A percentile compares a stretch with the other conserved stretches of the same genome.
Evolutionary conservation across 345 rosid species (phyloP).

Genomic region (Euphorbia lathyris): DNA sequence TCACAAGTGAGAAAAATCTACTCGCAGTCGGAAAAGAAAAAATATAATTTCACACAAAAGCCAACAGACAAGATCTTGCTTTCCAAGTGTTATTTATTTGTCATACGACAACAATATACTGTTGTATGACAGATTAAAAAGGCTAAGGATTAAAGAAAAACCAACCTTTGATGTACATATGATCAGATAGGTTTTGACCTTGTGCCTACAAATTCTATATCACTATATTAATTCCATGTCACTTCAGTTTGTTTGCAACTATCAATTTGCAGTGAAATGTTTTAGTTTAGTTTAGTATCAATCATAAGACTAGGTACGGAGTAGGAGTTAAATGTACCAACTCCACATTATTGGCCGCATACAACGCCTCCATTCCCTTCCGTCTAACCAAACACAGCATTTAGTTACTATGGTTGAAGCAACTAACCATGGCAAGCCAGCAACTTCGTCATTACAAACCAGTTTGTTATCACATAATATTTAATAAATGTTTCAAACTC

Average conservation of each 20-base stretch:
- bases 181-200: too few species aligned
- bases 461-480: neutral
- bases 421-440: neutral
- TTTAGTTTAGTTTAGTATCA: neutral
- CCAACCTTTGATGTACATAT: neutral
- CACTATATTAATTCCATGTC: too few species aligned
- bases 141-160: neutral
- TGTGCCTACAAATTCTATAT: too few species aligned
- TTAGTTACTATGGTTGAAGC: neutral
- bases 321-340: neutral
- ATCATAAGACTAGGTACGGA: neutral
- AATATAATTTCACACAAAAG: neutral
- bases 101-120: neutral
- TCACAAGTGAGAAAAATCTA: neutral
- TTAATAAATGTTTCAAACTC: neutral
- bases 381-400: neutral
- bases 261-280: too few species aligned
- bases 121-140: neutral
- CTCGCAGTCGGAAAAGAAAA: neutral
- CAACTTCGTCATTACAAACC: neutral
- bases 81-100: neutral
- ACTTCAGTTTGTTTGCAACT: too few species aligned
- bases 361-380: neutral
- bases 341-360: neutral
- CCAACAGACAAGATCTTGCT: neutral